These are phyloP conservation scores for Daucus carota DNA, from an alignment of 129 eudicot species.

Conservation along the genomic window DNA sequence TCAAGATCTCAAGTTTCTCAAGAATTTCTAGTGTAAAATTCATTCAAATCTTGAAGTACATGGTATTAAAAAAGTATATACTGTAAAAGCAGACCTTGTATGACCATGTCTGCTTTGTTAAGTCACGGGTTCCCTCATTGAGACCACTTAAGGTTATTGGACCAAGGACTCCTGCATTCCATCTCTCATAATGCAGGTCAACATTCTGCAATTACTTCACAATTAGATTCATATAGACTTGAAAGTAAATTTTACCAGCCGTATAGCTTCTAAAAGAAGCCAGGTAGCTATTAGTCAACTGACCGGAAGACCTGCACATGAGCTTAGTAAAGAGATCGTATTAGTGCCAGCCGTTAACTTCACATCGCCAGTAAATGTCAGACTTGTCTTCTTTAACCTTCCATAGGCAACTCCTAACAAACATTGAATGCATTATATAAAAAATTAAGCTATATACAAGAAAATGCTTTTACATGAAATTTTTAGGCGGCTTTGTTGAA, in stretches of 20 bases:
- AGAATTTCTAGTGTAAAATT: not conserved
- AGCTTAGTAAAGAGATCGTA: conserved; percentile 59
- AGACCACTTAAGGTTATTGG: conserved; percentile 77
- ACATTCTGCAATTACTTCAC: conserved; percentile 51
- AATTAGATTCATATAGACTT: not conserved
- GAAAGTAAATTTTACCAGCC: not conserved
- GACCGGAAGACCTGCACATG: conserved; percentile 70
- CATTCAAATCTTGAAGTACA: too few species aligned
- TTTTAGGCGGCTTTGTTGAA: not conserved
- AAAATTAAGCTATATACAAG: not conserved
- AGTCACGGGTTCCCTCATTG: conserved; percentile 67
- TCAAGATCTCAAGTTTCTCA: not conserved
- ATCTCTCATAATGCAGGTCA: conserved; percentile 67
- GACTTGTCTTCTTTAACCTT: conserved; percentile 35
- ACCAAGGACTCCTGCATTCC: conserved; percentile 84
- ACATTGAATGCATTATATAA: not conserved
- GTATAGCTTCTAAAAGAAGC: not conserved
- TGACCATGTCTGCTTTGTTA: conserved; percentile 71
- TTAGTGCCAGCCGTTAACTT: conserved; percentile 54
- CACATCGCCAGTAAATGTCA: conserved; percentile 41
- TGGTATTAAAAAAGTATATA: not conserved
- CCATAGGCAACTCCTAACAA: conserved; percentile 51
- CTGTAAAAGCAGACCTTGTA: conserved; percentile 48
- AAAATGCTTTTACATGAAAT: not conserved
- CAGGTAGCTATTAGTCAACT: conserved; percentile 13